These are phyloP conservation scores for Suillus americanus DNA, from an alignment of 768 basidiomycete genomes.

Conservation along the genomic window DNA sequence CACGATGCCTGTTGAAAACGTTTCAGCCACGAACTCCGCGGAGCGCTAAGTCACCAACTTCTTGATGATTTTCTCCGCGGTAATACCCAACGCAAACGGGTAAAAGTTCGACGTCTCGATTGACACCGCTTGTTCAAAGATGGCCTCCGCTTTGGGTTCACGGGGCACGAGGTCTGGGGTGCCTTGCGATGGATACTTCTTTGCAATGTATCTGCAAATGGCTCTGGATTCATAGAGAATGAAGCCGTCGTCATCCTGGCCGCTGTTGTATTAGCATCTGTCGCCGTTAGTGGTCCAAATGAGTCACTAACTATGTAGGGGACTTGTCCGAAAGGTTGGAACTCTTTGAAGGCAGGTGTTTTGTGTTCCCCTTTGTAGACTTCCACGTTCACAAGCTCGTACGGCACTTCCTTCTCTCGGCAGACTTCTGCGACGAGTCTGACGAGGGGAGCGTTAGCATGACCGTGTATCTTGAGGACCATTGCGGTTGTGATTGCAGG, in stretches of 20 bases:
- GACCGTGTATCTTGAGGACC: conserved; percentile 19
- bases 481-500: conserved; percentile 6
- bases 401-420: conserved; percentile 14
- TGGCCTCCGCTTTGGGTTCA: conserved; percentile 33
- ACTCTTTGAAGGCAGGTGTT: conserved; percentile 16
- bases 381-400: conserved; percentile 24
- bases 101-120: conserved; percentile 46
- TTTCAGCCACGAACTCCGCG: not conserved
- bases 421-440: conserved; percentile 18
- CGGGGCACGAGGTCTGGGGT: conserved; percentile 45
- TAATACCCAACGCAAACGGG: conserved; percentile 39
- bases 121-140: conserved; percentile 45
- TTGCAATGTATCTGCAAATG: conserved; percentile 52
- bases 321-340: conserved; percentile 37
- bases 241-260: conserved; percentile 55
- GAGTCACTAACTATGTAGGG: conserved; percentile 25
- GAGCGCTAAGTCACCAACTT: conserved; percentile 32
- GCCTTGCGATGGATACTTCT: conserved; percentile 49
- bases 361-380: conserved; percentile 20
- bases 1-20: conserved; percentile 6
- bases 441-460: conserved; percentile 11
- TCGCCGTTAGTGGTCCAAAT: not conserved
- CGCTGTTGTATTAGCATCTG: not conserved
- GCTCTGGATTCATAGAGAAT: conserved; percentile 56
- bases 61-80: conserved; percentile 51